Base-by-base conservation (phyloP, 2,329 filamentous ascomycete species). In the Fusarium brevicatenulatum region DNA sequence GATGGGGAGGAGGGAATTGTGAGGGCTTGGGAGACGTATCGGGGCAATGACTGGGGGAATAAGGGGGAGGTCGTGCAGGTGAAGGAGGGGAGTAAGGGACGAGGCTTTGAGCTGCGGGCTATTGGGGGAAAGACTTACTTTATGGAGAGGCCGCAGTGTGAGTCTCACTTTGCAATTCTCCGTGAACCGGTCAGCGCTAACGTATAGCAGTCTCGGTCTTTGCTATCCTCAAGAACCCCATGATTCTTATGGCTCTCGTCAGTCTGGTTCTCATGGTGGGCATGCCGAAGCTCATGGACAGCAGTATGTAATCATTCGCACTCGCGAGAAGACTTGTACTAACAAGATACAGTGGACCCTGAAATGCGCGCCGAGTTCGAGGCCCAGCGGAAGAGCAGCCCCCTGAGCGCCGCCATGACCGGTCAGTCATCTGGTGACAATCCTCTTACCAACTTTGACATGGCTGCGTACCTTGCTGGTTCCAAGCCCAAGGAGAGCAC, bases 251-350 rank as follows among this genome's bases (percentile, higher is more conserved):
- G 86, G 95, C 92, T 9, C 83, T 97, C 39, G 91, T 96, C 43
- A 94, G 92, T 70, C 90, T 98, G 85, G 91, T 85, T 9, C 86
- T 98, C 74, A 95, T 97, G 71, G 88, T 98, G 77, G 95, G 95
- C 74, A 94, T 98, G 93, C 96, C 96, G 19, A 96, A 98, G 82
- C 83, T 99, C 63, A 91, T 98, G 85, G 95, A 98, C 57, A 98
- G 96, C 81, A 97, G 95, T 98, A 90, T 71, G 94, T 89, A 11
- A 23, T 40, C 28, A 36, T 34, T 6, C 9, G 21, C 30, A 16
- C 39, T 23, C 23, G 19, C 25, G 12, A 36, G 23, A 28, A 39
- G 59, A 49, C 30, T 34, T 54, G 21, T 58, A 13, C 57, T 71
- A 49, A 61, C 37, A 5, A 56, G 10, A 28, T 32, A 21, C 23